Base-by-base conservation (phyloP, 345 rosid genomes). In the Alliaria petiolata region DNA sequence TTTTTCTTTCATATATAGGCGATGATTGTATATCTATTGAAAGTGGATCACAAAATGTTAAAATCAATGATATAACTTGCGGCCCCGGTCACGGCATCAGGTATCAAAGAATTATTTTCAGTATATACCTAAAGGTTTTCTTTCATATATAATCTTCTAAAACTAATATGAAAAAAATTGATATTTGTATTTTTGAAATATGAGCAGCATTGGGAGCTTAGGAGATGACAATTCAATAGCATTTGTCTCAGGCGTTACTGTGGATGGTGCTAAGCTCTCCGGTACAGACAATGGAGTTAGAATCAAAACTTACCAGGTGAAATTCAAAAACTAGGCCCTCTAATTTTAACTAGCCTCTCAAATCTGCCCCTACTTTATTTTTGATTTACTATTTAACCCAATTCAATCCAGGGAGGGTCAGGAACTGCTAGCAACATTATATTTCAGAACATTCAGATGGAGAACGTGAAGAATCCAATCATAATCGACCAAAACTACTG, bases 231-330 rank as follows among this genome's bases (percentile, higher is more conserved):
- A 83, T 38, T 81, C 95, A 34, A 67, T 71, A 49, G 97, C 81
- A 5, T 71, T 79, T 63, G 96, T 93, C 45, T 90, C 97, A 3
- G 88, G 84, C 50, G 83, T 93, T n/a, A 80, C 81, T 0, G 85
- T 93, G 3, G 72, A 85, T 71, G 82, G 88, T 54, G 97, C 92
- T 36, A 85, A 76, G 79, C 40, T 93, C 59, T 80, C 81, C 19
- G 85, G 87, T 33, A 88, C 97, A 13, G 60, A 78, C 34, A 93
- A 93, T 76, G 98, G 98, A 12, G 86, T 93, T 13, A 80, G 98
- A 78, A 88, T 93, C 77, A 93, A 93, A 81, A 90, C 98, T 22
- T 93, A 90, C 85, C 97, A 84, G 89, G 97, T 85, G 8, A 49
- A 60, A 14, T n/a, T 65, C 34, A 34, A 12, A 34, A 45, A 45